Evolutionary conservation across 2,329 filamentous ascomycete species (phyloP).

Genomic region (Pseudogymnoascus sp.): DNA sequence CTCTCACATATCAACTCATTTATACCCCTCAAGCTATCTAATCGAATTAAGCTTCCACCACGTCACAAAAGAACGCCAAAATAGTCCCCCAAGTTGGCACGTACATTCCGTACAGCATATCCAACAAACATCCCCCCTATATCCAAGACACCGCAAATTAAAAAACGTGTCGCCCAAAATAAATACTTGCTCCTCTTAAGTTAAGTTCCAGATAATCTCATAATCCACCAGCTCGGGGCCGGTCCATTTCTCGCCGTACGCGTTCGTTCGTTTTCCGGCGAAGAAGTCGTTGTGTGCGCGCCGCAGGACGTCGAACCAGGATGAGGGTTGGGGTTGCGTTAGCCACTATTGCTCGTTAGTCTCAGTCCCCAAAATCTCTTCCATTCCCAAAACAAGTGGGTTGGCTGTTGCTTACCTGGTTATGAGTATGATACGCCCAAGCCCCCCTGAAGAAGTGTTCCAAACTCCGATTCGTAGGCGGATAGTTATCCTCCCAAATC

Average conservation of each 20-base stretch:
- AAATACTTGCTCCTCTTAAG: constrained; percentile 25
- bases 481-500: constrained; percentile 41
- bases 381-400: not conserved
- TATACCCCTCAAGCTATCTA: not conserved
- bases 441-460: constrained; percentile 48
- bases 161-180: not conserved
- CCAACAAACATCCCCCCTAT: not conserved
- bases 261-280: constrained; percentile 38
- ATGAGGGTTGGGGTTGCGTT: constrained; percentile 46
- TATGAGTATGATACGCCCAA: constrained; percentile 50
- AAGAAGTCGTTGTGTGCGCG: constrained; percentile 47
- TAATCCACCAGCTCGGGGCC: constrained; percentile 39
- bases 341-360: constrained; percentile 35
- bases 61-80: not conserved
- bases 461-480: constrained; percentile 46
- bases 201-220: constrained; percentile 42
- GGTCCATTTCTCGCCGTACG: constrained; percentile 45
- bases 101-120: not conserved
- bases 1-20: not conserved
- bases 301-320: constrained; percentile 45
- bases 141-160: not conserved
- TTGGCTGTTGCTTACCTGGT: constrained; percentile 36
- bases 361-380: not conserved
- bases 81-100: not conserved
- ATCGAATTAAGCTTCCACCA: not conserved